Evolutionary conservation across 23 red algal species (phyloP).

Genomic region (Gracilaria domingensis): DNA sequence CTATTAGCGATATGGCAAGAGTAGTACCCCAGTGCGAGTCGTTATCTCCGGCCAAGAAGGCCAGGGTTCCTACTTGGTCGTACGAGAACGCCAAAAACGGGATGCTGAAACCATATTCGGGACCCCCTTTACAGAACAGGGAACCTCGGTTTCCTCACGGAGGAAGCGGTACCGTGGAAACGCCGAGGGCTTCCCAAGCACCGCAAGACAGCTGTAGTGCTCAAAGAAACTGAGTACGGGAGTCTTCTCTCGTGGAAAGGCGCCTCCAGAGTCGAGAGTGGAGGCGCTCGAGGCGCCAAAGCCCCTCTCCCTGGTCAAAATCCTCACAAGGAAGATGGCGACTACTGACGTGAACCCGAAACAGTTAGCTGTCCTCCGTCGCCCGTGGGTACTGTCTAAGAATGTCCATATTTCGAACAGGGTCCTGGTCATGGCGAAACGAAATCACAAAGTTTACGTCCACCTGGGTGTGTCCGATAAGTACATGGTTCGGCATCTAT

Average conservation of each 20-base stretch:
- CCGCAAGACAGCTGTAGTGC: background rate
- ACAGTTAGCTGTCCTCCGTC: background rate
- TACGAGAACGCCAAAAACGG: background rate
- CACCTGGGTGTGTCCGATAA: conserved; percentile 17
- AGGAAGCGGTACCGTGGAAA: too few relatives aligned
- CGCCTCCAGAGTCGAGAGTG: background rate
- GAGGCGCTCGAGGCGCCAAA: background rate
- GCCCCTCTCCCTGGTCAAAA: background rate
- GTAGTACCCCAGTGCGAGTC: background rate
- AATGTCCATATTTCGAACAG: background rate
- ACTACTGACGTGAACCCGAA: background rate
- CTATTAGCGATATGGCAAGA: background rate
- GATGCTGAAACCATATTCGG: too few relatives aligned
- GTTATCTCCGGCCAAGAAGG: background rate
- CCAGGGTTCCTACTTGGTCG: background rate
- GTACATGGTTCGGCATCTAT: conserved; percentile 4
- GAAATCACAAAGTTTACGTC: conserved; percentile 53
- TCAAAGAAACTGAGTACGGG: background rate
- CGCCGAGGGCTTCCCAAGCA: too few relatives aligned
- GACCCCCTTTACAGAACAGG: too few relatives aligned
- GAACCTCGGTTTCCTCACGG: too few relatives aligned
- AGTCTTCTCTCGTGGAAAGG: background rate
- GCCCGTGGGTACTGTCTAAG: background rate
- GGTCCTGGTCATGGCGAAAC: conserved; percentile 29
- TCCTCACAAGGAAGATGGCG: background rate